phyloP scores from a whole-genome alignment of 83 land plant genomes.

The Thuja plicata region DNA sequence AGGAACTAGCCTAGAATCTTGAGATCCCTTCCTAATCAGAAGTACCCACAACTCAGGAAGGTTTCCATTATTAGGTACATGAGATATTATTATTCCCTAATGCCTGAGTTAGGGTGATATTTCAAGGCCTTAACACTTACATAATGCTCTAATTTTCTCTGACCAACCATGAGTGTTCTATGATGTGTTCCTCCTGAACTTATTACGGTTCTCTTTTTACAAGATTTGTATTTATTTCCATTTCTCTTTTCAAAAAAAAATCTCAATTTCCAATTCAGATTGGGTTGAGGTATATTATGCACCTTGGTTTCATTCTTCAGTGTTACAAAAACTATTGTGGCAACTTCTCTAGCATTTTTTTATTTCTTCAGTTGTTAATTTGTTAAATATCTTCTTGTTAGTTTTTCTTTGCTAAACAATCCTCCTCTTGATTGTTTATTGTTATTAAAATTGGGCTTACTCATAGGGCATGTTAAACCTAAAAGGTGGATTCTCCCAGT shows the following conservation, averaged over 20 bases:
- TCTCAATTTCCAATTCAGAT: neutral
- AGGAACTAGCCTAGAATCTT: no score
- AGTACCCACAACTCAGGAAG: no score
- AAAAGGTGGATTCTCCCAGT: neutral
- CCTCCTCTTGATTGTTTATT: neutral
- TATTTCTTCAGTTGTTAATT: neutral
- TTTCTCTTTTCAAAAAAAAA: neutral
- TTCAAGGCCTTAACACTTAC: no score
- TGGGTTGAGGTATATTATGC: neutral
- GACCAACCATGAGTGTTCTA: no score
- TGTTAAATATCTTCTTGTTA: neutral
- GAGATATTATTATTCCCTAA: no score
- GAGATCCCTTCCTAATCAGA: no score
- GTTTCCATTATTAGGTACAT: no score
- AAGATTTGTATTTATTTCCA: neutral
- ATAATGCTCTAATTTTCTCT: no score
- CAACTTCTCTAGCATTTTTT: neutral
- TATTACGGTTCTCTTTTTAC: neutral
- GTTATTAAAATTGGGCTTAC: neutral
- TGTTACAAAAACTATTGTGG: neutral
- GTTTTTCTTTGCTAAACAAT: neutral
- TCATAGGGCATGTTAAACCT: neutral
- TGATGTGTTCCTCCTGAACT: neutral
- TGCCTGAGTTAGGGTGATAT: no score
- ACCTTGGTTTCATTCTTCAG: neutral